A percentile compares a stretch with the other conserved stretches of the same genome.
phyloP scores from a whole-genome alignment of 78 protist species.

The Isochrysis galbana region DNA sequence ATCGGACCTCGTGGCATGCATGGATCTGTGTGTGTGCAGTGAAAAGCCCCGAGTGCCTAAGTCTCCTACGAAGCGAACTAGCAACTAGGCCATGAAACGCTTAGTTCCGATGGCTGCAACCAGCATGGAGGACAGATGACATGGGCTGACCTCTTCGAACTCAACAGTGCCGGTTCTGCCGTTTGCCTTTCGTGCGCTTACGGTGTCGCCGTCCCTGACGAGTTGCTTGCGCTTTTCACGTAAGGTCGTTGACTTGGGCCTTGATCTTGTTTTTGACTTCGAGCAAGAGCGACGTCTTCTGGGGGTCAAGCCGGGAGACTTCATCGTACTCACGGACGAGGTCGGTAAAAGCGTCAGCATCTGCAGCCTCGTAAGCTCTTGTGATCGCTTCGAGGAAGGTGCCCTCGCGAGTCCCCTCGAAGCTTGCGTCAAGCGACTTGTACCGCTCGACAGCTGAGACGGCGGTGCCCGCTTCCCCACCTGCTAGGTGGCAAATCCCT shows the following conservation, averaged over 20 bases:
- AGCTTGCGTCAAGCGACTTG: constrained; percentile 62
- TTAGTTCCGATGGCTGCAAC: too few relatives aligned
- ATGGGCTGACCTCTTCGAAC: too few relatives aligned
- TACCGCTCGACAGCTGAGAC: constrained; percentile 34
- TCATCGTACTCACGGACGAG: background rate
- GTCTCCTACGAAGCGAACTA: too few relatives aligned
- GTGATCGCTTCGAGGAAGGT: constrained; percentile 31
- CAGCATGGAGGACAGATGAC: too few relatives aligned
- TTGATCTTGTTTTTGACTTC: constrained; percentile 6
- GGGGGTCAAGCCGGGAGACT: constrained; percentile 52
- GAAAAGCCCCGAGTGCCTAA: too few relatives aligned
- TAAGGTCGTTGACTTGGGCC: background rate
- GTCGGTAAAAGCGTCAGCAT: constrained; percentile 48
- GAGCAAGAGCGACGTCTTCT: constrained; percentile 68
- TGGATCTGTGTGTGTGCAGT: too few relatives aligned
- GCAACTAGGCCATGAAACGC: too few relatives aligned
- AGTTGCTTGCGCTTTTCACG: too few relatives aligned
- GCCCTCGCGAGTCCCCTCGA: constrained; percentile 57
- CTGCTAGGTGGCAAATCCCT: constrained; percentile 57
- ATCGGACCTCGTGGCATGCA: too few relatives aligned
- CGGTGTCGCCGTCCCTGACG: too few relatives aligned
- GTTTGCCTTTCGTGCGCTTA: too few relatives aligned
- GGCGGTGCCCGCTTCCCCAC: background rate
- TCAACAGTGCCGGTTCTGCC: too few relatives aligned
- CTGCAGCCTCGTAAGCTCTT: constrained; percentile 44